phyloP scores from a whole-genome alignment of 352 stramenopile species.

The Pseudoperonospora humuli region DNA sequence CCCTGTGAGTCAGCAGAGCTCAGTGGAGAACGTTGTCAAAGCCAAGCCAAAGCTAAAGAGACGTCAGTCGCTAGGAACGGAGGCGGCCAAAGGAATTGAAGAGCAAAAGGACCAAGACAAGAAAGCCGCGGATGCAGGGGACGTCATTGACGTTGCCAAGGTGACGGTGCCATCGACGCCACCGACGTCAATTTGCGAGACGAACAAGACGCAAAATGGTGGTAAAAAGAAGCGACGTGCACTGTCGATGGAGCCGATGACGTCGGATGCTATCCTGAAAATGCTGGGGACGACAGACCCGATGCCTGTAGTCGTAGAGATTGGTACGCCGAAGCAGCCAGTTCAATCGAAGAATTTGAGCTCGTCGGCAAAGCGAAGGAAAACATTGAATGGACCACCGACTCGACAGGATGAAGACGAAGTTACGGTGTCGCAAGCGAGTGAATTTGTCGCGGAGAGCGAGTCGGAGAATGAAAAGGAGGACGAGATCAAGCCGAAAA shows the following conservation, averaged over 20 bases:
- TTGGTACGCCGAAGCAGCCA: constrained; percentile 19
- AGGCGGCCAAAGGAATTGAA: constrained; percentile 1
- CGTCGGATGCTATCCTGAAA: constrained; percentile 53
- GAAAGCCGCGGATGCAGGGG: neutral
- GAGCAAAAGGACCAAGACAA: neutral
- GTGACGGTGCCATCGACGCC: constrained; percentile 4
- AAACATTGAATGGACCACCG: constrained; percentile 23
- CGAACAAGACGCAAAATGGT: constrained; percentile 11
- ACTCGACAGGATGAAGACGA: constrained; percentile 23
- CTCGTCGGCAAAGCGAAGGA: constrained; percentile 25
- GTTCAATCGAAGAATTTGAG: constrained; percentile 16
- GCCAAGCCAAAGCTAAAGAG: constrained; percentile 14
- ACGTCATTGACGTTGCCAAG: neutral
- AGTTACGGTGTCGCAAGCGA: constrained; percentile 20
- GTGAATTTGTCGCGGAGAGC: constrained; percentile 30
- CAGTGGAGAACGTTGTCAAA: neutral
- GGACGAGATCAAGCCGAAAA: neutral
- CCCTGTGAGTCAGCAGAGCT: constrained; percentile 44
- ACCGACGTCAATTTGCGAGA: constrained; percentile 7
- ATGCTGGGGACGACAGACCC: constrained; percentile 29
- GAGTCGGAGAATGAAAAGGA: constrained; percentile 25
- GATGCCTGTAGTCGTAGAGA: neutral
- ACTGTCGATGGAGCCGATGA: constrained; percentile 61
- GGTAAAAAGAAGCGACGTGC: constrained; percentile 36
- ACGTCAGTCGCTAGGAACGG: constrained; percentile 17